Evolutionary conservation across 768 basidiomycete species (phyloP), one percentile per base, ranked within the genome.

Genomic region (Boletus fagicola): DNA sequence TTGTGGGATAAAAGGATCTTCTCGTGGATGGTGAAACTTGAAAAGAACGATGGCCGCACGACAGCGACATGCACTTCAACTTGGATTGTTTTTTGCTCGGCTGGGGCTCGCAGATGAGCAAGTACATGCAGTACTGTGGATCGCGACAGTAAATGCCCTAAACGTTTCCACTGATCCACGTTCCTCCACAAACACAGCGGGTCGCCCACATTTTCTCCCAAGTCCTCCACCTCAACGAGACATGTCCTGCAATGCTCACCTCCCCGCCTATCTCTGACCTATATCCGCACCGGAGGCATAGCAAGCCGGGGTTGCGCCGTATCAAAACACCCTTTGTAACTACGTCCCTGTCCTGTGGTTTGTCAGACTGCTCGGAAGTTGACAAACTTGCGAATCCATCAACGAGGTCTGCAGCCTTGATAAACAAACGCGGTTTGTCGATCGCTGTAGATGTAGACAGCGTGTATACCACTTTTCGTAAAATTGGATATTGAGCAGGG

Each of bases 171-270:
- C 28, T 64, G 40, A 64, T 60, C 90, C 89, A 92, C 11, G 70
- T 63, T 11, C 90, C 90, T 28, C 87, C 87, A 72, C 90, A 92
- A 20, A 91, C 76, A 69, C 90, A 92, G 26, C 77, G 77, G 24
- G 64, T 68, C 33, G 68, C 69, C 85, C 84, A 90, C 62, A 75
- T 76, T 60, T 73, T 82, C 70, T 87, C 84, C 87, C 88, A 92
- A 20, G 77, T 73, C 49, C 71, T 76, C 89, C 90, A 81, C 40
- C 68, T 67, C 30, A 66, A 77, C 54, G 74, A 78, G n/a, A 69
- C 60, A 49, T 74, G 74, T 16, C 71, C 67, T 24, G 69, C 63
- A 49, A 58, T 49, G 44, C 46, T 64, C 51, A 68, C 65, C 28
- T 69, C 73, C 18, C 70, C 71, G 13, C 70, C 73, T 7, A 80